phyloP scores from a whole-genome alignment of 208 protist species.

The Lotmaria passim region DNA sequence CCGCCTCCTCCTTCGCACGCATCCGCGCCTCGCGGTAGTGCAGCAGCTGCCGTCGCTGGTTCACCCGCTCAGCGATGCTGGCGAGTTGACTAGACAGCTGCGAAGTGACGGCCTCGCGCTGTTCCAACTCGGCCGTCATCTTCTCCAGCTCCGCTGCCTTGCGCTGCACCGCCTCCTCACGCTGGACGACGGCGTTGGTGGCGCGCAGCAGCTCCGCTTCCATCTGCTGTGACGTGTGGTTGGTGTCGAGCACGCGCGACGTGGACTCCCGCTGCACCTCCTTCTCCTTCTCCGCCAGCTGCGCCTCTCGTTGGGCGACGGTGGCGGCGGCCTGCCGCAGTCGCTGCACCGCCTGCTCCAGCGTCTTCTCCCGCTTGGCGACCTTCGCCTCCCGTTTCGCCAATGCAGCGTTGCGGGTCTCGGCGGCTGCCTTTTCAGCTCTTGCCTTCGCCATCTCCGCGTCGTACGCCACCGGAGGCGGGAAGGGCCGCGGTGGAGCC shows the following conservation, averaged over 20 bases:
- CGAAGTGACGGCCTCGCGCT: slow-evolving; percentile 46
- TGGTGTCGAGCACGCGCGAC: background rate
- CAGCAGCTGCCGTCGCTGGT: slow-evolving; percentile 32
- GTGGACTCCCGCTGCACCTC: background rate
- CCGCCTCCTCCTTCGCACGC: slow-evolving; percentile 2
- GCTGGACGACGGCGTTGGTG: slow-evolving; percentile 19
- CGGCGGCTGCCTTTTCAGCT: background rate
- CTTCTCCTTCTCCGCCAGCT: slow-evolving; percentile 7
- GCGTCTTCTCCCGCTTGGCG: slow-evolving; percentile 12
- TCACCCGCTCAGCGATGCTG: slow-evolving; percentile 62
- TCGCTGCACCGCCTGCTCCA: slow-evolving; percentile 26
- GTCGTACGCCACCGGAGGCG: slow-evolving; percentile 24
- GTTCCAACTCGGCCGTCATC: slow-evolving; percentile 33
- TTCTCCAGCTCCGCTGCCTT: slow-evolving; percentile 34
- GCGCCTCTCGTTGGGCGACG: slow-evolving; percentile 20
- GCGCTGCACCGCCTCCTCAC: slow-evolving; percentile 36
- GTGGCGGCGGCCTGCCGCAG: slow-evolving; percentile 30
- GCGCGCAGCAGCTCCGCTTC: slow-evolving; percentile 32
- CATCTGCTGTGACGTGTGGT: background rate
- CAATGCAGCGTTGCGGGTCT: background rate
- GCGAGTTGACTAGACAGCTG: slow-evolving; percentile 52
- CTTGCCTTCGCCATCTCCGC: background rate
- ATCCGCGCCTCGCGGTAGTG: slow-evolving; percentile 26
- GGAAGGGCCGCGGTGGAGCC: slow-evolving; percentile 21
- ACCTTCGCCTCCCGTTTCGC: slow-evolving; percentile 15